phyloP scores from a whole-genome alignment of 2,329 filamentous ascomycete genomes.

The Colletotrichum salicis region DNA sequence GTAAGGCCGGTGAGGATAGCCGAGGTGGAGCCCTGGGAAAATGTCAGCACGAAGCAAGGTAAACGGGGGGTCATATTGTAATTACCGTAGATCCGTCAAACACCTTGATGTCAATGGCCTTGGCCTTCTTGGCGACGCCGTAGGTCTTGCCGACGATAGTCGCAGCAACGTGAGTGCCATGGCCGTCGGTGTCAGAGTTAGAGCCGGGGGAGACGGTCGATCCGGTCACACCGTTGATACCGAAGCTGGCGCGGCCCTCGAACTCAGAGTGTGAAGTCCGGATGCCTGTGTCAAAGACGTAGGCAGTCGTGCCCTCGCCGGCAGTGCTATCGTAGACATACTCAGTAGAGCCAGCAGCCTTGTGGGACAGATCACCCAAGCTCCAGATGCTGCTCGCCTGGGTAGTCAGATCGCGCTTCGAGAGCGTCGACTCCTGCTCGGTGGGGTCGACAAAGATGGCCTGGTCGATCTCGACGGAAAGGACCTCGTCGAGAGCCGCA shows the following conservation, averaged over 20 bases:
- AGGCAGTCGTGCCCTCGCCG: conserved; percentile 45
- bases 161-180: conserved; percentile 46
- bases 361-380: conserved; percentile 52
- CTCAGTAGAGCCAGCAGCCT: conserved; percentile 43
- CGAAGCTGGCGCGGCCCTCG: conserved; percentile 42
- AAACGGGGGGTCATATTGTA: conserved; percentile 38
- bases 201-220: conserved; percentile 38
- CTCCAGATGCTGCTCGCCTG: conserved; percentile 44
- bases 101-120: conserved; percentile 45
- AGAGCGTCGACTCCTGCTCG: background rate
- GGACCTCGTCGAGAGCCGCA: conserved; percentile 46
- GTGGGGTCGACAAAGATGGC: conserved; percentile 19
- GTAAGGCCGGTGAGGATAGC: conserved; percentile 38
- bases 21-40: conserved; percentile 20
- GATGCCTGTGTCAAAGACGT: conserved; percentile 58
- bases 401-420: conserved; percentile 29
- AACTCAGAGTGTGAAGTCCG: conserved; percentile 48
- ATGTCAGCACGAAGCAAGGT: background rate
- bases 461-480: conserved; percentile 45
- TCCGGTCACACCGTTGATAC: conserved; percentile 40
- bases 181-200: conserved; percentile 39
- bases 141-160: conserved; percentile 43
- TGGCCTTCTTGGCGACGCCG: conserved; percentile 45
- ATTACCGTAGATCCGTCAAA: conserved; percentile 36
- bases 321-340: conserved; percentile 42